These are phyloP conservation scores for Phialocephala sp. DNA, from an alignment of 2,329 filamentous ascomycete species.

Conservation along the genomic window DNA sequence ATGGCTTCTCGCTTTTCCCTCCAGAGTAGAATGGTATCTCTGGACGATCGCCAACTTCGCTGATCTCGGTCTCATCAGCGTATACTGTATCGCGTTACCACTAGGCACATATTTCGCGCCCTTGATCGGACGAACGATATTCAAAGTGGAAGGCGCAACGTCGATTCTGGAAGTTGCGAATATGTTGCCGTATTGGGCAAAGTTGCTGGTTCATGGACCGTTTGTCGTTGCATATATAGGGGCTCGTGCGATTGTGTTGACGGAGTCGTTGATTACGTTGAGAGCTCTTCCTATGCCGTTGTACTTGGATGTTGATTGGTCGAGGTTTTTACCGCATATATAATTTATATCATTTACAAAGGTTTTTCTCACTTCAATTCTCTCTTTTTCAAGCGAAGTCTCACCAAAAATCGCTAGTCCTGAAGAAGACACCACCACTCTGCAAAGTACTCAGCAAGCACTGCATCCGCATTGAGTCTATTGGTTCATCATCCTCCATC, in stretches of 20 bases:
- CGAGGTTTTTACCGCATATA: slow-evolving; percentile 10
- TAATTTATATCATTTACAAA: neutral
- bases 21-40: neutral
- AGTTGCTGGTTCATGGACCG: slow-evolving; percentile 9
- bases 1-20: slow-evolving; percentile 5
- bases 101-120: slow-evolving; percentile 6
- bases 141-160: neutral
- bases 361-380: neutral
- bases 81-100: slow-evolving; percentile 5
- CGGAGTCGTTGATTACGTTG: slow-evolving; percentile 10
- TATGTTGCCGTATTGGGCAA: slow-evolving; percentile 13
- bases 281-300: slow-evolving; percentile 7
- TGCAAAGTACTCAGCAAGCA: too few relatives aligned
- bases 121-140: neutral
- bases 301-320: slow-evolving; percentile 15
- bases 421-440: too few relatives aligned
- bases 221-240: slow-evolving; percentile 11
- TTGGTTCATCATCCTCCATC: too few relatives aligned
- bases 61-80: slow-evolving; percentile 2
- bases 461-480: too few relatives aligned
- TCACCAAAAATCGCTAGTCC: neutral
- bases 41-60: slow-evolving; percentile 6
- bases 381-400: neutral
- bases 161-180: slow-evolving; percentile 14
- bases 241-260: neutral